phyloP scores from a whole-genome alignment of 495 filamentous ascomycete species.

The Tuber microsphaerosporum region DNA sequence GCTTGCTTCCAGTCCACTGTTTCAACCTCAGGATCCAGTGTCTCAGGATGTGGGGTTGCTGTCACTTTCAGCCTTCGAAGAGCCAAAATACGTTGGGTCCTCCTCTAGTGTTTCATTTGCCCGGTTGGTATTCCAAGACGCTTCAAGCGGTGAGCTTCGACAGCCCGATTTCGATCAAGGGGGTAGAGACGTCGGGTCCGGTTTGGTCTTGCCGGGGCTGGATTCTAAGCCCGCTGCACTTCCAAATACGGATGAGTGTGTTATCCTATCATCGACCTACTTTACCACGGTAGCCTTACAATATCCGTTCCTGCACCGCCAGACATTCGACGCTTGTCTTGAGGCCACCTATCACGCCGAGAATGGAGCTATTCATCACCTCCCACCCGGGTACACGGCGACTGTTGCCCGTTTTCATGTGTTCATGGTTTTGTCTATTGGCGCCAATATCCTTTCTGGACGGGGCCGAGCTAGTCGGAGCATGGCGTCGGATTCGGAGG shows the following conservation, averaged over 20 bases:
- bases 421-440: slow-evolving; percentile 39
- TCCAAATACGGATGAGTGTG: slow-evolving; percentile 33
- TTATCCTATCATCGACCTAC: slow-evolving; percentile 23
- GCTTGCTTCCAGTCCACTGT: slow-evolving; percentile 20
- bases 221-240: slow-evolving; percentile 24
- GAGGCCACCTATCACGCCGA: slow-evolving; percentile 27
- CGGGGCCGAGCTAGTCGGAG: slow-evolving; percentile 6
- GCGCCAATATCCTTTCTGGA: slow-evolving; percentile 33
- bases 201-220: slow-evolving; percentile 22
- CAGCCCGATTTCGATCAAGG: slow-evolving; percentile 13
- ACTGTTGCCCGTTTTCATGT: slow-evolving; percentile 39
- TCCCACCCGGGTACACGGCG: slow-evolving; percentile 32
- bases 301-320: slow-evolving; percentile 39
- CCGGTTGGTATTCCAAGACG: slow-evolving; percentile 33
- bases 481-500: slow-evolving; percentile 33
- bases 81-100: slow-evolving; percentile 38
- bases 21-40: slow-evolving; percentile 22
- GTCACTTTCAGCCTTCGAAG: slow-evolving; percentile 35
- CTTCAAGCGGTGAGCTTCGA: slow-evolving; percentile 16
- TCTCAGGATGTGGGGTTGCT: slow-evolving; percentile 36
- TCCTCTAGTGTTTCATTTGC: slow-evolving; percentile 38
- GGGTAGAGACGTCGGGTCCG: slow-evolving; percentile 15
- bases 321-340: slow-evolving; percentile 37
- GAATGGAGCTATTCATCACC: slow-evolving; percentile 9
- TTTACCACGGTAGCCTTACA: slow-evolving; percentile 37